These are phyloP conservation scores for Noccaea bulbosa DNA, from an alignment of 345 rosid species.

Conservation along the genomic window DNA sequence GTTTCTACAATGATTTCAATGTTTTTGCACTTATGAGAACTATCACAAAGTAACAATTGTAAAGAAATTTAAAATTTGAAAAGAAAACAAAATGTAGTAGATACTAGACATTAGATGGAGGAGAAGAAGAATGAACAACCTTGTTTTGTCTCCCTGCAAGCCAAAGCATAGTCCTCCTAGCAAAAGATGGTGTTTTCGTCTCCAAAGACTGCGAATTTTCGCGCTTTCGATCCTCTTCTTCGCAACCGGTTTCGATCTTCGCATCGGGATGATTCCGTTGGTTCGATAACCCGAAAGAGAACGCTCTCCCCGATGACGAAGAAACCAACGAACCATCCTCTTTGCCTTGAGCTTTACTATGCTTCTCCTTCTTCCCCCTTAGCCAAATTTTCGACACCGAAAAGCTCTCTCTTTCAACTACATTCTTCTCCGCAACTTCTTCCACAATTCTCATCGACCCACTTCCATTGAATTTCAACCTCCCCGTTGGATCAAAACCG, in stretches of 20 bases:
- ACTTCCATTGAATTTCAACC: slow-evolving; percentile 49
- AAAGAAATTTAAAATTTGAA: slow-evolving; percentile 13
- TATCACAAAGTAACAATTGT: slow-evolving; percentile 32
- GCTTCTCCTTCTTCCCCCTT: slow-evolving; percentile 65
- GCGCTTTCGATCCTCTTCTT: slow-evolving; percentile 36
- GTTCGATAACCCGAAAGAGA: slow-evolving; percentile 51
- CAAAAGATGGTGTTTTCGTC: slow-evolving; percentile 83
- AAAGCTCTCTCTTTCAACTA: slow-evolving; percentile 65
- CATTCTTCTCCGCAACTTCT: slow-evolving; percentile 36
- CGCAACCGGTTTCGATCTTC: slow-evolving; percentile 47
- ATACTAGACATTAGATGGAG: slow-evolving; percentile 51
- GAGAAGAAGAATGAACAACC: slow-evolving; percentile 80
- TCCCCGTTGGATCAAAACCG: slow-evolving; percentile 62
- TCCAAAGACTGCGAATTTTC: slow-evolving; percentile 43
- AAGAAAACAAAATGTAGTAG: neutral
- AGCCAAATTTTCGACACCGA: slow-evolving; percentile 93
- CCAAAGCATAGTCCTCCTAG: slow-evolving; percentile 93
- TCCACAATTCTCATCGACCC: slow-evolving; percentile 38
- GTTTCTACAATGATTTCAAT: slow-evolving; percentile 43
- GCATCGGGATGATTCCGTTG: slow-evolving; percentile 32
- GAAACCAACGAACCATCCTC: slow-evolving; percentile 45
- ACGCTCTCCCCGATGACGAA: slow-evolving; percentile 59
- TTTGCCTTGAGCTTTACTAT: slow-evolving; percentile 37
- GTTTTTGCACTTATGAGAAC: slow-evolving; percentile 22
- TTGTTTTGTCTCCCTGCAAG: slow-evolving; percentile 88